These are phyloP conservation scores for Leishmania aethiopica DNA, from an alignment of 208 protist species.

Conservation along the genomic window DNA sequence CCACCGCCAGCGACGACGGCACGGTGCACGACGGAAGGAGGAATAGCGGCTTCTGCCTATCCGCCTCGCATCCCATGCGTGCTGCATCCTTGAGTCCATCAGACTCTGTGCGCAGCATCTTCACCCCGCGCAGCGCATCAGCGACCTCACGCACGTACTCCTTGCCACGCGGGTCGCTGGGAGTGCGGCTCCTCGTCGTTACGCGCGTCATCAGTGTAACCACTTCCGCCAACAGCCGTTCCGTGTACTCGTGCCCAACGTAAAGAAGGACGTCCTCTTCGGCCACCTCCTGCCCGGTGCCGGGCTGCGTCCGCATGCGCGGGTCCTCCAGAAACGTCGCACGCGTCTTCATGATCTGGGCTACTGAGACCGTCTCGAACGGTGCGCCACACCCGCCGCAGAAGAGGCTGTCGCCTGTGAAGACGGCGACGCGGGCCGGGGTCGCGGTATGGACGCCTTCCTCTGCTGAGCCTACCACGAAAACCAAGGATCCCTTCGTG, in stretches of 20 bases:
- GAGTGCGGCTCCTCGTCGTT: background rate
- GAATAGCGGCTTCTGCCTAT: slow-evolving; percentile 8
- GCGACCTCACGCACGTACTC: slow-evolving; percentile 28
- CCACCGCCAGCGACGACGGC: slow-evolving; percentile 64
- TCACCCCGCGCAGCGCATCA: slow-evolving; percentile 34
- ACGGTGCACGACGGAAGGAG: slow-evolving; percentile 63
- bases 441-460: slow-evolving; percentile 28
- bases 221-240: slow-evolving; percentile 54
- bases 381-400: slow-evolving; percentile 89
- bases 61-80: slow-evolving; percentile 1
- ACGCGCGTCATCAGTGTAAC: slow-evolving; percentile 33
- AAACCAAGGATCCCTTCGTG: slow-evolving; percentile 82
- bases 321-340: slow-evolving; percentile 45
- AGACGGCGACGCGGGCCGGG: slow-evolving; percentile 62
- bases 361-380: slow-evolving; percentile 83
- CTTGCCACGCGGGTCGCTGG: slow-evolving; percentile 8
- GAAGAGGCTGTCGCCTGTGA: slow-evolving; percentile 96
- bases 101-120: slow-evolving; percentile 38
- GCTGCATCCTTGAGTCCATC: slow-evolving; percentile 46
- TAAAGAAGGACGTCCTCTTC: slow-evolving; percentile 73
- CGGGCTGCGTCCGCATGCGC: slow-evolving; percentile 60
- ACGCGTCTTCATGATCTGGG: slow-evolving; percentile 50
- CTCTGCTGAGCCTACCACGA: slow-evolving; percentile 53
- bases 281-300: slow-evolving; percentile 48
- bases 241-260: slow-evolving; percentile 85